phyloP scores from a whole-genome alignment of 2,329 filamentous ascomycete genomes.

The Monosporascus cannonballus region DNA sequence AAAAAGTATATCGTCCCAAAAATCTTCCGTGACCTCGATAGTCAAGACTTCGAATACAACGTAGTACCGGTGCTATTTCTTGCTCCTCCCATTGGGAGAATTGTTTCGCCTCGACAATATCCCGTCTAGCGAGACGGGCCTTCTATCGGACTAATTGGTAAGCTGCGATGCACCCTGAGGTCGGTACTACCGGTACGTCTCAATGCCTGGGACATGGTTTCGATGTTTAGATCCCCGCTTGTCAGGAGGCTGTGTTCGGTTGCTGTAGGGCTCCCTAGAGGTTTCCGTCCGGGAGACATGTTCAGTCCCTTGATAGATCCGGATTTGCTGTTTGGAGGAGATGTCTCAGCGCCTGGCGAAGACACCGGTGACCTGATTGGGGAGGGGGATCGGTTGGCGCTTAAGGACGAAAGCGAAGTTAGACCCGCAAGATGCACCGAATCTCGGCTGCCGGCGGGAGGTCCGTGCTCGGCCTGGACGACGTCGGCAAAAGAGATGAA shows the following conservation, averaged over 20 bases:
- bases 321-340: conserved; percentile 70
- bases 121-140: conserved; percentile 23
- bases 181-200: conserved; percentile 81
- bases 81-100: neutral
- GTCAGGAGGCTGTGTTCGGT: conserved; percentile 42
- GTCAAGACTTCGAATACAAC: conserved; percentile 2
- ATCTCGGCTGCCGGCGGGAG: conserved; percentile 56
- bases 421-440: conserved; percentile 64
- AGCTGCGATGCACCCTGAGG: conserved; percentile 51
- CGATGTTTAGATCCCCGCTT: conserved; percentile 73
- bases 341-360: conserved; percentile 60
- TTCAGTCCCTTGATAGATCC: conserved; percentile 71
- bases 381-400: conserved; percentile 65
- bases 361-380: conserved; percentile 75
- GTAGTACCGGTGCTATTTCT: conserved; percentile 6
- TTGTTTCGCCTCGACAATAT: neutral
- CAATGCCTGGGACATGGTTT: conserved; percentile 89
- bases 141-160: conserved; percentile 53
- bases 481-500: conserved; percentile 98
- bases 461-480: conserved; percentile 75
- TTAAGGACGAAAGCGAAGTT: conserved; percentile 48
- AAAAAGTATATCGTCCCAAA: conserved; percentile 10
- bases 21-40: conserved; percentile 1
- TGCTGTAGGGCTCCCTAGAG: conserved; percentile 58
- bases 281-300: conserved; percentile 54